Percentiles rank a stretch among this genome's conserved stretches.
These are phyloP conservation scores for Quercus bicolor DNA, from an alignment of 306 rosid species.

Conservation along the genomic window DNA sequence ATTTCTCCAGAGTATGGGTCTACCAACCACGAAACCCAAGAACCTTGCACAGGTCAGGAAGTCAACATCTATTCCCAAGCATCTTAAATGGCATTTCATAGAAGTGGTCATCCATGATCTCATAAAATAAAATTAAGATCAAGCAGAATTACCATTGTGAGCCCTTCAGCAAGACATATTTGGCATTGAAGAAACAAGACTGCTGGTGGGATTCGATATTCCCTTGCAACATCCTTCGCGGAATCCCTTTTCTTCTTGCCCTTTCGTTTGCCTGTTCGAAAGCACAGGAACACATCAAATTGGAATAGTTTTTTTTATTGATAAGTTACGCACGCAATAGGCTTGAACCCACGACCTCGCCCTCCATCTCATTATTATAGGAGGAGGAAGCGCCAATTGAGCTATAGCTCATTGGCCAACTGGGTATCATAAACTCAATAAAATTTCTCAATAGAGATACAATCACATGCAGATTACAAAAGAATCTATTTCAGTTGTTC, in stretches of 20 bases:
- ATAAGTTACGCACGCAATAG: no score
- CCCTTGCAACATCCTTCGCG: slow-evolving; percentile 55
- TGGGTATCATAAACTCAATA: slow-evolving; percentile 1
- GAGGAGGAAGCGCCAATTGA: no score
- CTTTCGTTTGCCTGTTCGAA: slow-evolving; percentile 66
- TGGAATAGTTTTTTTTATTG: no score
- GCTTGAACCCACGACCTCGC: no score
- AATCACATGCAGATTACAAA: slow-evolving; percentile 21
- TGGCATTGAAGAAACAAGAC: slow-evolving; percentile 90
- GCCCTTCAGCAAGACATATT: slow-evolving; percentile 86
- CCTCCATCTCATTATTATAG: no score
- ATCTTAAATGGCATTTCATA: slow-evolving; percentile 8
- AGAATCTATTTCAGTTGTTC: slow-evolving; percentile 6
- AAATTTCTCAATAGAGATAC: background rate
- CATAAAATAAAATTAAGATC: slow-evolving; percentile 13
- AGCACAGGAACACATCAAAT: slow-evolving; percentile 9
- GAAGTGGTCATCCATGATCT: slow-evolving; percentile 11
- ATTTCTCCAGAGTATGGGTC: background rate
- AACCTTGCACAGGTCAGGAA: background rate
- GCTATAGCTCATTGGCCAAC: no score
- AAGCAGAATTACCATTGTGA: slow-evolving; percentile 64
- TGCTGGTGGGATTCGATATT: slow-evolving; percentile 63
- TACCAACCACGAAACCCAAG: background rate
- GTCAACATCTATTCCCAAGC: slow-evolving; percentile 8
- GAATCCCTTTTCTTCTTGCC: slow-evolving; percentile 76